A percentile compares a stretch with the other conserved stretches of the same genome.
Conservation (phyloP, 225 moss, liverwort and hornwort species). For the Pleurozium schreberi region DNA sequence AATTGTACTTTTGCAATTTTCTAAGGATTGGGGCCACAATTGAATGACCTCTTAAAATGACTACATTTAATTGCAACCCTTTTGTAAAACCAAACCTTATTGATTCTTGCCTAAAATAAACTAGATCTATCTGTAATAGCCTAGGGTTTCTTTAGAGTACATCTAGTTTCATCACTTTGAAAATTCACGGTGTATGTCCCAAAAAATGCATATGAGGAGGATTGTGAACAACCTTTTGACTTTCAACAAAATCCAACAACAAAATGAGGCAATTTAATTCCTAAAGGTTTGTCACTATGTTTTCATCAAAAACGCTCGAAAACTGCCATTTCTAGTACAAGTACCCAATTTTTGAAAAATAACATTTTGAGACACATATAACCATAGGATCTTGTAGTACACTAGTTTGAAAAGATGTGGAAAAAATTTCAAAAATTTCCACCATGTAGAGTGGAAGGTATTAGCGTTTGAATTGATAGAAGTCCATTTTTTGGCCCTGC, state of each 20-base stretch:
- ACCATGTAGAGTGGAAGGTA: too few relatives aligned
- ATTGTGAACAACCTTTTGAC: accelerated
- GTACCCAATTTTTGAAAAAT: too few relatives aligned
- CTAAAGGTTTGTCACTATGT: too few relatives aligned
- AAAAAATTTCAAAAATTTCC: too few relatives aligned
- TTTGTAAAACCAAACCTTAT: background rate
- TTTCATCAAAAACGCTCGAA: too few relatives aligned
- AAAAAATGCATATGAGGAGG: background rate
- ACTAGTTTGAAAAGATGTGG: too few relatives aligned
- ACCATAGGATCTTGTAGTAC: too few relatives aligned
- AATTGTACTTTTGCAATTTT: background rate
- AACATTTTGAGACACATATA: too few relatives aligned
- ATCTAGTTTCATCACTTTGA: background rate
- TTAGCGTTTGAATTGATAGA: too few relatives aligned
- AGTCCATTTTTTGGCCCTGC: too few relatives aligned
- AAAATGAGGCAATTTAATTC: too few relatives aligned
- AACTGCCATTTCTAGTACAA: too few relatives aligned
- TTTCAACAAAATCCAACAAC: background rate
- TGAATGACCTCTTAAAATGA: accelerated
- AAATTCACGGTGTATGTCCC: background rate
- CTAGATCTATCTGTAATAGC: background rate
- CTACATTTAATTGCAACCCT: background rate
- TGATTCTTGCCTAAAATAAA: background rate
- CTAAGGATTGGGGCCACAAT: background rate
- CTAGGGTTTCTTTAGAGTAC: accelerated